Percentiles rank a stretch among this genome's conserved stretches.
phyloP scores from a whole-genome alignment of 2,329 filamentous ascomycete genomes.

The Fusarium decemcellulare region DNA sequence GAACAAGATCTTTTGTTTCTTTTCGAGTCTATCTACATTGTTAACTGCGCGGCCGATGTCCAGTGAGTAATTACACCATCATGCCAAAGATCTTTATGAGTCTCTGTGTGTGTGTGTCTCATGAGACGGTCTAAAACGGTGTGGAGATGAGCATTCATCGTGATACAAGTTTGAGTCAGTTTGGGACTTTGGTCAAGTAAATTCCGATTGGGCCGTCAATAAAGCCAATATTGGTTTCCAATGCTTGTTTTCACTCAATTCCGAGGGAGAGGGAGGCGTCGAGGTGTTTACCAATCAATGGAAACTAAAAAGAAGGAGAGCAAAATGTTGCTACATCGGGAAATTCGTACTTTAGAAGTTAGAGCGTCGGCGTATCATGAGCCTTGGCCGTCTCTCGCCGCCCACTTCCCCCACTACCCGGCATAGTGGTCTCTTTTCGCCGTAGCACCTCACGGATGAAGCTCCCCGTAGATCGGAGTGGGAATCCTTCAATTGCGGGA shows the following conservation, averaged over 20 bases:
- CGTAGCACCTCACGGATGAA: not conserved
- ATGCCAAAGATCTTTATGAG: not conserved
- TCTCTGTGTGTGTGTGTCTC: not conserved
- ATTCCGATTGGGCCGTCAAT: not conserved
- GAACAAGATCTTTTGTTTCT: no score
- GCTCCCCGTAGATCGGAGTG: not conserved
- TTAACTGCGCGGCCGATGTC: no score
- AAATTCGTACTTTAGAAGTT: no score
- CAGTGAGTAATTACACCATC: not conserved
- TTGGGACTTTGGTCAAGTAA: slow-evolving; percentile 13
- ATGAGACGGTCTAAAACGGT: not conserved
- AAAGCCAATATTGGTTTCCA: no score
- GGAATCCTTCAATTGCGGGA: not conserved
- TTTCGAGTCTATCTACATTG: no score
- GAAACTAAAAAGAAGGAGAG: no score
- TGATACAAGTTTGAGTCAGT: slow-evolving; percentile 1
- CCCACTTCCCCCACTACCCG: not conserved
- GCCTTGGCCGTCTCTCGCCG: no score
- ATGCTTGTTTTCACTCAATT: not conserved
- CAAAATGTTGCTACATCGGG: no score
- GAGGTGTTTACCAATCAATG: no score
- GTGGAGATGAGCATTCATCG: not conserved
- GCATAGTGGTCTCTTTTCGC: not conserved
- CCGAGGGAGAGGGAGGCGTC: not conserved
- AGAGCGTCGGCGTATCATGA: no score